Evolutionary conservation across 352 stramenopile species (phyloP).

Genomic region (Hyaloperonospora brassicae): DNA sequence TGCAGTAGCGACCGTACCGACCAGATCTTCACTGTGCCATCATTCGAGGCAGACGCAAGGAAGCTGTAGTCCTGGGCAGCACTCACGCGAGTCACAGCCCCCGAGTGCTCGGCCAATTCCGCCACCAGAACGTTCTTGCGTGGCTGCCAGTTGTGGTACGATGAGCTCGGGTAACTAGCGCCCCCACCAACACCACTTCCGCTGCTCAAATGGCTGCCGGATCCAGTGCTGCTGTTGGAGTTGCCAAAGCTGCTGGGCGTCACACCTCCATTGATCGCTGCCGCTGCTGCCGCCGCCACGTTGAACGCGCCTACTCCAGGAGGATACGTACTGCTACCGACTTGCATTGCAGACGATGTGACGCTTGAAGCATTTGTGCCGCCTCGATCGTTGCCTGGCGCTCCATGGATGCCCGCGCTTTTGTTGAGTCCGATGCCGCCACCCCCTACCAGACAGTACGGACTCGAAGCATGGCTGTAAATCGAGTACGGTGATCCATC

Average conservation of each 20-base stretch:
- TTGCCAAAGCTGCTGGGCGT: slow-evolving; percentile 25
- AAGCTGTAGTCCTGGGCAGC: slow-evolving; percentile 94
- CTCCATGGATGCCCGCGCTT: slow-evolving; percentile 10
- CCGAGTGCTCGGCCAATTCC: slow-evolving; percentile 88
- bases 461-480: slow-evolving; percentile 61
- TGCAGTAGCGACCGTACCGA: slow-evolving; percentile 89
- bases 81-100: slow-evolving; percentile 88
- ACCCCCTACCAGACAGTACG: slow-evolving; percentile 35
- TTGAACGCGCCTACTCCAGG: slow-evolving; percentile 20
- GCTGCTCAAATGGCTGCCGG: slow-evolving; percentile 24
- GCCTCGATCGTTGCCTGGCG: slow-evolving; percentile 27
- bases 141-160: slow-evolving; percentile 73
- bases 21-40: slow-evolving; percentile 96
- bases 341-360: slow-evolving; percentile 21
- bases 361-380: slow-evolving; percentile 18
- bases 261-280: slow-evolving; percentile 29
- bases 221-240: slow-evolving; percentile 9
- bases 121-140: slow-evolving; percentile 78
- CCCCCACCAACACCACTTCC: slow-evolving; percentile 20
- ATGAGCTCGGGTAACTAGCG: slow-evolving; percentile 37
- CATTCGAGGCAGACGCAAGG: slow-evolving; percentile 92
- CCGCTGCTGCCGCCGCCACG: slow-evolving; percentile 17
- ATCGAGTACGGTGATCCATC: slow-evolving; percentile 73
- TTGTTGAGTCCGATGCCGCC: slow-evolving; percentile 11
- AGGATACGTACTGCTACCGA: slow-evolving; percentile 27